Evolutionary conservation across 768 basidiomycete genomes (phyloP).

Genomic region (Leccinum broughii): DNA sequence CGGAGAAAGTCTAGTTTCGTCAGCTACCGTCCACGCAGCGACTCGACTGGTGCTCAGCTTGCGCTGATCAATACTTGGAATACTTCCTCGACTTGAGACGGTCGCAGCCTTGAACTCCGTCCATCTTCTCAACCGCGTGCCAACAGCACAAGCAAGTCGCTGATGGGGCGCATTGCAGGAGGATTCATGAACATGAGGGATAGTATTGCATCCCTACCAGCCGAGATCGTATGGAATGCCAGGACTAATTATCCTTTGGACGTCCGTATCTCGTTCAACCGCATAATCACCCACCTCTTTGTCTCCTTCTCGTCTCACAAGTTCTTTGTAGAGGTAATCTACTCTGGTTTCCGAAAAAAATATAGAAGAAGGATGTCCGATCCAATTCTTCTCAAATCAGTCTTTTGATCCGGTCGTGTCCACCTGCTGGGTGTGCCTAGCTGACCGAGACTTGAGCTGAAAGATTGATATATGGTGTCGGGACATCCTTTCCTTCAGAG

Average conservation of each 20-base stretch:
- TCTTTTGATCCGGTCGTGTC: conserved; percentile 12
- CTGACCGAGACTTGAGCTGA: conserved; percentile 47
- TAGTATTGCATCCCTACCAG: neutral
- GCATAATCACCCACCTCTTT: conserved; percentile 83
- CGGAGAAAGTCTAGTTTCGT: conserved; percentile 38
- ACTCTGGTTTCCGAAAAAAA: conserved; percentile 93
- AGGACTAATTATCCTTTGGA: too few relatives aligned
- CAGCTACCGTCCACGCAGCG: conserved; percentile 26
- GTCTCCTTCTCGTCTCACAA: conserved; percentile 69
- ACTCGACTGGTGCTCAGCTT: conserved; percentile 10
- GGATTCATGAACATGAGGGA: too few relatives aligned
- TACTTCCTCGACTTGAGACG: conserved; percentile 21
- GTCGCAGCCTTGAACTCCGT: conserved; percentile 36
- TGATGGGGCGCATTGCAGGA: neutral
- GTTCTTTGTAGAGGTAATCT: conserved; percentile 90
- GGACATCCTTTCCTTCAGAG: conserved; percentile 61
- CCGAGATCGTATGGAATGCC: neutral
- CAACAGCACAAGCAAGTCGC: neutral
- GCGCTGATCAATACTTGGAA: conserved; percentile 7
- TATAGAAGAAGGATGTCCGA: conserved; percentile 81
- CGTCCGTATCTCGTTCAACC: conserved; percentile 79
- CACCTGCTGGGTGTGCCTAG: neutral
- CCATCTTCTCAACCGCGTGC: conserved; percentile 5
- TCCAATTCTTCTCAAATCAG: neutral
- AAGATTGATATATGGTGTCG: neutral